Evolutionary conservation across 495 filamentous ascomycete genomes (phyloP).

Genomic region (Penicillium angulare): DNA sequence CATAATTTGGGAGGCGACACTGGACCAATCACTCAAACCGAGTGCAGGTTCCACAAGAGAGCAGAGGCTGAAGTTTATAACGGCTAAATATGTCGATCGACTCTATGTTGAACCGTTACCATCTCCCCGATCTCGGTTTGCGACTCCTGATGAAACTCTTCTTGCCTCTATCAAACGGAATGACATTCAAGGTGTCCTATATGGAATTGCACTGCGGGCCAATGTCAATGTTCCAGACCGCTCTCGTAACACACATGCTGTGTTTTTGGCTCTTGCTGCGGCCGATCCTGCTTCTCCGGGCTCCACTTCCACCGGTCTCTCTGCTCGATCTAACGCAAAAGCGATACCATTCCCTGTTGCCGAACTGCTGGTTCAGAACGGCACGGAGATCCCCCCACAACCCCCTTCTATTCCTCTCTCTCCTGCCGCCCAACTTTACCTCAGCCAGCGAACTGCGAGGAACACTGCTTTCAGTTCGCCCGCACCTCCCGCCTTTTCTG

Average conservation of each 20-base stretch:
- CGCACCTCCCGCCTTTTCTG: constrained; percentile 13
- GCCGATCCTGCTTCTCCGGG: constrained; percentile 81
- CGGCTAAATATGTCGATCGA: constrained; percentile 85
- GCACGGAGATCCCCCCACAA: constrained; percentile 75
- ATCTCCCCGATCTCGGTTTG: constrained; percentile 69
- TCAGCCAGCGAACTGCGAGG: constrained; percentile 72
- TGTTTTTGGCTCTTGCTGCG: constrained; percentile 91
- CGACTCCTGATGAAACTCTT: constrained; percentile 82
- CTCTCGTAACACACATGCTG: constrained; percentile 78
- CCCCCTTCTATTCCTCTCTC: constrained; percentile 77
- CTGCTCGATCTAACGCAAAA: constrained; percentile 31
- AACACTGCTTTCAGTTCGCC: constrained; percentile 26
- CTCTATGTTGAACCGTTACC: constrained; percentile 78
- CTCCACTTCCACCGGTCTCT: constrained; percentile 41
- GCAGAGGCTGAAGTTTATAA: constrained; percentile 89
- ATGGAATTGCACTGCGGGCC: constrained; percentile 82
- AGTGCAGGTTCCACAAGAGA: constrained; percentile 75
- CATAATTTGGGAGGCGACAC: constrained; percentile 89
- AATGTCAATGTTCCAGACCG: constrained; percentile 88
- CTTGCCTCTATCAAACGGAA: constrained; percentile 93
- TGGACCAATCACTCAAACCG: constrained; percentile 72
- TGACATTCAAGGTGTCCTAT: constrained; percentile 86
- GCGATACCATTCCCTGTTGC: constrained; percentile 75
- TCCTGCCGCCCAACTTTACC: constrained; percentile 71
- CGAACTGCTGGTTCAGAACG: constrained; percentile 91